A percentile compares a stretch with the other conserved stretches of the same genome.
These are phyloP conservation scores for Penicillium verhagenii DNA, from an alignment of 495 filamentous ascomycete species.

Conservation along the genomic window DNA sequence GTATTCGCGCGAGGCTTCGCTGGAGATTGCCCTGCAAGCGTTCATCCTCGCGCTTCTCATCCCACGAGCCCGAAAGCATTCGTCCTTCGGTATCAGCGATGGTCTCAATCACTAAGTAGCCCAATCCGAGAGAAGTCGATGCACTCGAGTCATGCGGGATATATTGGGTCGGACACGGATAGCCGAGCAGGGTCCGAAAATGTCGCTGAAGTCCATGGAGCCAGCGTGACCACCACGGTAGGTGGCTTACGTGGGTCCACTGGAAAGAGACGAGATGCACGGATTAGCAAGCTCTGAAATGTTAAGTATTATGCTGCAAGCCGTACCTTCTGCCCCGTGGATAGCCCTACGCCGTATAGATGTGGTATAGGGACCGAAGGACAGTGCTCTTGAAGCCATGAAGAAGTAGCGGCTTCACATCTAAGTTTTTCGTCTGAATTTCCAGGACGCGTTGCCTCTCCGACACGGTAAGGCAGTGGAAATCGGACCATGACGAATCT, in stretches of 20 bases:
- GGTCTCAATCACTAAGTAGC: not conserved
- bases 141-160: not conserved
- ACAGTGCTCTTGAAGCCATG: not conserved
- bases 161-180: not conserved
- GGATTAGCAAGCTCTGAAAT: not conserved
- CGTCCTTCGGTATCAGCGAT: not conserved
- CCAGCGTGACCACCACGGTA: not conserved
- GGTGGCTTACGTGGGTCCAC: not conserved
- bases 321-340: not conserved
- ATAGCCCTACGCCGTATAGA: not conserved
- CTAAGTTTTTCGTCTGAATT: constrained; percentile 42
- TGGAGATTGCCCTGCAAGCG: not conserved
- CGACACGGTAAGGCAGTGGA: constrained; percentile 39
- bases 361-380: not conserved
- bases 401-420: constrained; percentile 35
- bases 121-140: not conserved
- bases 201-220: not conserved
- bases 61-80: not conserved
- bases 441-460: constrained; percentile 31
- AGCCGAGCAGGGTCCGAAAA: not conserved
- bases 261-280: not conserved
- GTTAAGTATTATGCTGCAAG: not conserved
- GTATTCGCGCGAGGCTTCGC: not conserved
- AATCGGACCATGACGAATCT: constrained; percentile 24
- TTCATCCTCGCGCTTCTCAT: not conserved